These are phyloP conservation scores for Rubroshorea leprosula DNA, from an alignment of 345 rosid genomes.

Conservation along the genomic window DNA sequence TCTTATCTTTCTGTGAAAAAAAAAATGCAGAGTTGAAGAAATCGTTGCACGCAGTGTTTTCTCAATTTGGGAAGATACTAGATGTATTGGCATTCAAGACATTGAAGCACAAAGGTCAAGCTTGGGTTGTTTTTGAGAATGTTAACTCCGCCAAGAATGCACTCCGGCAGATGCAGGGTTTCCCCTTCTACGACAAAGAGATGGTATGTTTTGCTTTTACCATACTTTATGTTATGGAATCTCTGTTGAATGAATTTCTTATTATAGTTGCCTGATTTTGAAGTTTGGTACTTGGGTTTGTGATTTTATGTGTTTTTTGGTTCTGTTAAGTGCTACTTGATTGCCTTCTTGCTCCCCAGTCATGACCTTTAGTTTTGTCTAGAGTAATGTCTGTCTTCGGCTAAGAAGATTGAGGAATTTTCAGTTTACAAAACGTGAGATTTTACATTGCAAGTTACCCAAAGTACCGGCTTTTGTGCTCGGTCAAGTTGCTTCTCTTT, in stretches of 20 bases:
- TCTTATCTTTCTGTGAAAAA: constrained; percentile 1
- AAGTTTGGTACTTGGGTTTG: background rate
- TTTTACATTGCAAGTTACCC: no score
- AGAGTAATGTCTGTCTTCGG: no score
- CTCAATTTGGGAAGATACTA: constrained; percentile 88
- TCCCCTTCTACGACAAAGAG: constrained; percentile 88
- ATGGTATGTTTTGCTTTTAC: constrained; percentile 42
- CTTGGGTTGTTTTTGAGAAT: constrained; percentile 93
- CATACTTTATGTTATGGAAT: no score
- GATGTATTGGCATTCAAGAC: constrained; percentile 94
- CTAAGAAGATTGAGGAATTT: no score
- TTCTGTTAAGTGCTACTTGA: no score
- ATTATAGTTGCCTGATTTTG: background rate
- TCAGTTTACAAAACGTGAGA: no score
- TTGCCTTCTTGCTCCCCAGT: no score
- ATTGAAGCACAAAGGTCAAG: constrained; percentile 96
- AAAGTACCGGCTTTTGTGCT: no score
- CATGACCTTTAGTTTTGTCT: no score
- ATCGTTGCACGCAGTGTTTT: constrained; percentile 81
- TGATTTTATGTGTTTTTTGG: background rate
- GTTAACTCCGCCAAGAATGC: constrained; percentile 67
- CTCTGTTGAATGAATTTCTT: background rate
- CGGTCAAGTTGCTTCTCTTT: no score
- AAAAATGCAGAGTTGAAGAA: constrained; percentile 80
- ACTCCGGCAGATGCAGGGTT: constrained; percentile 79